phyloP scores from a whole-genome alignment of 2,329 filamentous ascomycete genomes.

The Purpureocillium takamizusanense region DNA sequence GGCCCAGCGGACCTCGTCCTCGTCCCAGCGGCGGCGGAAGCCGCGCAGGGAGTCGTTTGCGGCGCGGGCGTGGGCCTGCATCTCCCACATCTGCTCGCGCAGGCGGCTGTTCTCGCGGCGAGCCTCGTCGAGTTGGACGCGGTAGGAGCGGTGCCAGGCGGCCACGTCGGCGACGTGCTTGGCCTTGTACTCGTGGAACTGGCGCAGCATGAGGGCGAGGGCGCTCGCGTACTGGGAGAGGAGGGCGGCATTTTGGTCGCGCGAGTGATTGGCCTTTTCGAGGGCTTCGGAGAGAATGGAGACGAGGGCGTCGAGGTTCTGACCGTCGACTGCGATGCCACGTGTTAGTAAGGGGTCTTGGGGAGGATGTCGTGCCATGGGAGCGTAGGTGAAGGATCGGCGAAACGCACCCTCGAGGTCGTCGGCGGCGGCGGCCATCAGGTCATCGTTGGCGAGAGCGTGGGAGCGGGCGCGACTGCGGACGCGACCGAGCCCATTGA shows the following conservation, averaged over 20 bases:
- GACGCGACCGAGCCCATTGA: conserved; percentile 52
- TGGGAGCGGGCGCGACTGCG: conserved; percentile 45
- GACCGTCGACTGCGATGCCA: conserved; percentile 39
- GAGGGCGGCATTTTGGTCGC: conserved; percentile 51
- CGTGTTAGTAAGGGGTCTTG: not conserved
- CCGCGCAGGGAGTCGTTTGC: conserved; percentile 50
- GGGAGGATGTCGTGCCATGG: not conserved
- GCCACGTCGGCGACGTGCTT: conserved; percentile 53
- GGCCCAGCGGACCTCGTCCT: conserved; percentile 45
- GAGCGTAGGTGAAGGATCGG: conserved; percentile 1
- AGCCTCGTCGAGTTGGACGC: conserved; percentile 54
- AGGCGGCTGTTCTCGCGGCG: conserved; percentile 55
- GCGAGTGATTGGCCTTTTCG: conserved; percentile 50
- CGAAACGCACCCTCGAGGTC: conserved; percentile 43
- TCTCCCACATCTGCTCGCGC: conserved; percentile 58
- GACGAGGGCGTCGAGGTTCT: conserved; percentile 52
- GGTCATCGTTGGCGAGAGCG: conserved; percentile 46
- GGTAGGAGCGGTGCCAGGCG: conserved; percentile 58
- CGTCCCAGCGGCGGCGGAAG: conserved; percentile 48
- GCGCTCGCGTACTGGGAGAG: conserved; percentile 49
- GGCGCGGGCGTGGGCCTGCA: conserved; percentile 49
- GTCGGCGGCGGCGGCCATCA: conserved; percentile 45
- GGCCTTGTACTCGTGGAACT: conserved; percentile 58
- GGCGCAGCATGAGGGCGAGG: conserved; percentile 48
- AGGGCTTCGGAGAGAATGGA: conserved; percentile 53